A percentile compares a stretch with the other conserved stretches of the same genome.
These are phyloP conservation scores for Calonectria fujianensis DNA, from an alignment of 2,329 filamentous ascomycete species.

Conservation along the genomic window DNA sequence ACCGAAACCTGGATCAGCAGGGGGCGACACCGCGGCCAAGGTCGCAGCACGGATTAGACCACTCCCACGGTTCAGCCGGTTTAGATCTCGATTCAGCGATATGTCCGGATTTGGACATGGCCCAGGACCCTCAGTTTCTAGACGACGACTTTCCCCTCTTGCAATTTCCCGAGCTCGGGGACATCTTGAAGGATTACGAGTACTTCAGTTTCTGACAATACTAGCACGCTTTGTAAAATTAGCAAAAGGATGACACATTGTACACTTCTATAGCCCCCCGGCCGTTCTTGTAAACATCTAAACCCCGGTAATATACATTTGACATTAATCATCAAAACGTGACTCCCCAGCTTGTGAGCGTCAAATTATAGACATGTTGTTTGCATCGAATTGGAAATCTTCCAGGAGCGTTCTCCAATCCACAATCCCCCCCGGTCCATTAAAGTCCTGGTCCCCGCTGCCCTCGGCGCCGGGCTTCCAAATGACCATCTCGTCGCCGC, in stretches of 20 bases:
- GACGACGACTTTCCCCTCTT: constrained; percentile 20
- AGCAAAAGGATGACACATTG: neutral
- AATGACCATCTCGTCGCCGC: neutral
- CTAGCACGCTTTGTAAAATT: neutral
- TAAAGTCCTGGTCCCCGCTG: constrained; percentile 27
- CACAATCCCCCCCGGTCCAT: constrained; percentile 44
- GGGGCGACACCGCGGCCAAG: neutral
- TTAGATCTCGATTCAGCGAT: constrained; percentile 1
- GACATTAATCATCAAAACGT: constrained; percentile 13
- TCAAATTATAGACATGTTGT: constrained; percentile 49
- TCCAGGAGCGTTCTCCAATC: constrained; percentile 57
- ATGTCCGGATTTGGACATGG: constrained; percentile 13
- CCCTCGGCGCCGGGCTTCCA: neutral
- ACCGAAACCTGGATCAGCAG: neutral
- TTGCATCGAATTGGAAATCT: constrained; percentile 55
- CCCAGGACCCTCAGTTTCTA: constrained; percentile 1
- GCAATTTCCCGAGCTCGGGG: constrained; percentile 33
- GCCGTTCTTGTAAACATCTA: neutral
- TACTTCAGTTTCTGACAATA: constrained; percentile 33
- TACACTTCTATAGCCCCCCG: neutral
- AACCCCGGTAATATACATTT: neutral
- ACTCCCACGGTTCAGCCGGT: neutral
- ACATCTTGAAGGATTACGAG: constrained; percentile 39
- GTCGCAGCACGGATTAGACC: neutral
- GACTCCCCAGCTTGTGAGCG: neutral